Evolutionary conservation across 2,329 filamentous ascomycete species (phyloP).

Genomic region (Pezicula radicicola): DNA sequence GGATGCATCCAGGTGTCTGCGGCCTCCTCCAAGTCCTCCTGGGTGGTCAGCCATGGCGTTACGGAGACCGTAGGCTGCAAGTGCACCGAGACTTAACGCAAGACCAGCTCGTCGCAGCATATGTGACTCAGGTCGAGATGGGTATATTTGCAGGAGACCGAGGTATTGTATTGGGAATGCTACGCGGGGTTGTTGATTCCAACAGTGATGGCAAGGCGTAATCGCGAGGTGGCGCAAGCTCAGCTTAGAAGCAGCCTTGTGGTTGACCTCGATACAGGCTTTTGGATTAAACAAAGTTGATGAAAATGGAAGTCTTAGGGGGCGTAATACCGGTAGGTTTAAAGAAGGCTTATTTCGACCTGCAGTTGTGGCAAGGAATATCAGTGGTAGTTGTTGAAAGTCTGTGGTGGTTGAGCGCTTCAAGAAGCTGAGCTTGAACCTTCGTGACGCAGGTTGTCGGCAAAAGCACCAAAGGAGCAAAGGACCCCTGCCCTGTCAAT

Average conservation of each 20-base stretch:
- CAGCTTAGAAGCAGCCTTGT: conserved; percentile 5
- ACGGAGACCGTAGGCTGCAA: conserved; percentile 50
- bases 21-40: conserved; percentile 7
- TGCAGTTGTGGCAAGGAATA: neutral
- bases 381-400: too few species aligned
- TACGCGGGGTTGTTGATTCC: neutral
- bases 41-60: conserved; percentile 32
- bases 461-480: too few species aligned
- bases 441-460: too few species aligned
- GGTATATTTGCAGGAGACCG: neutral
- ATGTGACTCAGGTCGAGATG: conserved; percentile 40
- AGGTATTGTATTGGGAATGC: neutral
- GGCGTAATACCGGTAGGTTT: too few species aligned
- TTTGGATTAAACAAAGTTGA: conserved; percentile 2
- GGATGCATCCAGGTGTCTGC: conserved; percentile 46
- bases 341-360: neutral
- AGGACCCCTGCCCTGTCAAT: too few species aligned
- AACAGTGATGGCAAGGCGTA: conserved; percentile 7
- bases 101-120: conserved; percentile 48
- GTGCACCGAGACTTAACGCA: conserved; percentile 55
- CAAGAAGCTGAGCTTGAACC: too few species aligned
- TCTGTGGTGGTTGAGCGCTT: too few species aligned
- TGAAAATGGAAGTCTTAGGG: neutral
- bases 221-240: conserved; percentile 13
- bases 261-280: conserved; percentile 8